Evolutionary conservation across 495 filamentous ascomycete genomes (phyloP), one percentile per base, ranked within the genome.

Genomic region (Pseudotulostoma volvatum): DNA sequence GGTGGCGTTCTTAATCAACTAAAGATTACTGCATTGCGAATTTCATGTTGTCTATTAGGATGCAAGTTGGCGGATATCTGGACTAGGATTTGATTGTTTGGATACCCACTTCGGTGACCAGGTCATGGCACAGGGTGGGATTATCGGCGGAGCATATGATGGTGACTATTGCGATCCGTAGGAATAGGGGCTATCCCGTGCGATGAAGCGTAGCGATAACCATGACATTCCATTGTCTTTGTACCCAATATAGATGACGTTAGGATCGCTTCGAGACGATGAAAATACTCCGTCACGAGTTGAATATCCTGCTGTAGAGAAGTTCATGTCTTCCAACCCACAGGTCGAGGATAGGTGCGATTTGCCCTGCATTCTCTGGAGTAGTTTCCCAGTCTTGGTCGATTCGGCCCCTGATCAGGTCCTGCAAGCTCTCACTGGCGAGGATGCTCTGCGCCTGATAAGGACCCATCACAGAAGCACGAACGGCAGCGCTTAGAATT

Each of bases 311-410:
- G 45, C 83, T 92, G 61, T 97, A 97, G 30, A 97, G 58, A 53
- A 93, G 55, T 66, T 97, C 90, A 61, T 97, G 90, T 54, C 90
- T 73, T 8, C 92, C 90, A 41, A 92, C 66, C 84, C 88, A 97
- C 33, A 97, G 52, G 70, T 97, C 90, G 66, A 95, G 71, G 13
- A 78, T 74, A 5, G 87, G 85, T 30, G 88, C 80, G 18, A 66
- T 70, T 64, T 95, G 86, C n/a, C 80, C 88, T 1, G 86, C 88
- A 51, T 82, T 68, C 44, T 86, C 81, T 3, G 83, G 66, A n/a
- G 52, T 40, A 1, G 57, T 65, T 15, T 65, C 38, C 66, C 66
- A 70, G 39, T 83, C 77, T 40, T 68, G 52, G 40, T 67, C 61
- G 36, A 93, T 63, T 33, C 71, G 65, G n/a, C 56, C 60, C 44